Conservation (phyloP, 768 basidiomycete genomes). For the Saitozyma sp. region DNA sequence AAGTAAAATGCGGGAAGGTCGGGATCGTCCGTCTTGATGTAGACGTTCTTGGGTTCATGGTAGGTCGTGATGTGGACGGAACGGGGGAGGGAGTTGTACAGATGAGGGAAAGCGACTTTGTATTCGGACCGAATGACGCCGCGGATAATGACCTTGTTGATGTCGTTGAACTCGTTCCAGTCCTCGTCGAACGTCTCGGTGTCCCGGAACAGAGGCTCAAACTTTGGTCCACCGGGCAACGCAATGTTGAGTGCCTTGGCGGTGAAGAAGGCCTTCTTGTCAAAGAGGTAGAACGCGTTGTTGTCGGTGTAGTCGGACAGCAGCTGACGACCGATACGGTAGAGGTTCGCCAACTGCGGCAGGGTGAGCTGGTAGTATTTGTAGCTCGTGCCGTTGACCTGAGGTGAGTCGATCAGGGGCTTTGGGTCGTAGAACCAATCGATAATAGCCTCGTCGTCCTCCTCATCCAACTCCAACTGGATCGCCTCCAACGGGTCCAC, state of each 20-base stretch:
- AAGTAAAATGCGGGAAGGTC: constrained; percentile 99
- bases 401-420: constrained; percentile 82
- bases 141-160: constrained; percentile 98
- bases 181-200: constrained; percentile 98
- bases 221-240: constrained; percentile 90
- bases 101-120: constrained; percentile 97
- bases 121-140: constrained; percentile 98
- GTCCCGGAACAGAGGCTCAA: constrained; percentile 92
- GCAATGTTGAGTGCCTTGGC: constrained; percentile 65
- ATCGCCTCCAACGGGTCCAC: constrained; percentile 98
- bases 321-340: constrained; percentile 89
- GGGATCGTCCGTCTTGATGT: constrained; percentile 99
- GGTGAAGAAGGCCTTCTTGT: constrained; percentile 96
- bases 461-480: constrained; percentile 87
- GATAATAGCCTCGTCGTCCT: constrained; percentile 85
- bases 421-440: constrained; percentile 99
- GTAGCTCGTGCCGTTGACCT: constrained; percentile 91
- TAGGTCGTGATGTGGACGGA: constrained; percentile 85
- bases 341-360: constrained; percentile 95
- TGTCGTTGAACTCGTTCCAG: constrained; percentile 99
- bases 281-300: constrained; percentile 90
- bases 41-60: constrained; percentile 93
- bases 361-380: constrained; percentile 87
- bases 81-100: constrained; percentile 96
- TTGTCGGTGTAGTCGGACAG: constrained; percentile 88